Conservation (phyloP, 1,284 basidiomycete species). For the Cryptococcus sp. region DNA sequence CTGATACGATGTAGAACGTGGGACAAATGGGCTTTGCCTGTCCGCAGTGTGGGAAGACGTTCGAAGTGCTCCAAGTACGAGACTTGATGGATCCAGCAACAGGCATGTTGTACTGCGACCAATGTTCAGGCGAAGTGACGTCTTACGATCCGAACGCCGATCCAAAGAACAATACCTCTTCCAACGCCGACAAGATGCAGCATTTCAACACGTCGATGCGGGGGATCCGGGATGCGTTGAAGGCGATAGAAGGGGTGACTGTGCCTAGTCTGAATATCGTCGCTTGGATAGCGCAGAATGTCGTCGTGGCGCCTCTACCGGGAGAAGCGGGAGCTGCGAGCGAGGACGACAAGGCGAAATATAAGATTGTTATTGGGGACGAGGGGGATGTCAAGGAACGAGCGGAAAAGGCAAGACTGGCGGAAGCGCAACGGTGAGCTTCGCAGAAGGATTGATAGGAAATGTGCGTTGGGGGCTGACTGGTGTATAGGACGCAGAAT, state of each 20-base stretch:
- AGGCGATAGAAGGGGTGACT: slow-evolving; percentile 68
- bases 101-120: slow-evolving; percentile 41
- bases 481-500: slow-evolving; percentile 64
- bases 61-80: slow-evolving; percentile 79
- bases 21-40: slow-evolving; percentile 96
- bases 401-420: slow-evolving; percentile 61
- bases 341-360: slow-evolving; percentile 53
- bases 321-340: slow-evolving; percentile 57
- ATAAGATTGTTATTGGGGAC: slow-evolving; percentile 70
- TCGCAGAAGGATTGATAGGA: too few relatives aligned
- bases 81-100: slow-evolving; percentile 56
- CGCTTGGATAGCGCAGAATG: slow-evolving; percentile 42
- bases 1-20: slow-evolving; percentile 59
- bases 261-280: slow-evolving; percentile 39
- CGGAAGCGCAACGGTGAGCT: slow-evolving; percentile 60
- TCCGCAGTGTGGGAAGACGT: slow-evolving; percentile 77
- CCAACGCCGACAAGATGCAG: slow-evolving; percentile 86
- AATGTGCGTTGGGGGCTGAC: background rate
- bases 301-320: slow-evolving; percentile 52
- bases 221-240: slow-evolving; percentile 77
- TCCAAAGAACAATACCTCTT: slow-evolving; percentile 62
- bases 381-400: slow-evolving; percentile 71
- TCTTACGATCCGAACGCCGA: slow-evolving; percentile 65
- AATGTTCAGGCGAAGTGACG: slow-evolving; percentile 70
- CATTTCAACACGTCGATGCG: slow-evolving; percentile 88